Conservation (phyloP, 352 stramenopile genomes). For the Phytophthora crassamura region DNA sequence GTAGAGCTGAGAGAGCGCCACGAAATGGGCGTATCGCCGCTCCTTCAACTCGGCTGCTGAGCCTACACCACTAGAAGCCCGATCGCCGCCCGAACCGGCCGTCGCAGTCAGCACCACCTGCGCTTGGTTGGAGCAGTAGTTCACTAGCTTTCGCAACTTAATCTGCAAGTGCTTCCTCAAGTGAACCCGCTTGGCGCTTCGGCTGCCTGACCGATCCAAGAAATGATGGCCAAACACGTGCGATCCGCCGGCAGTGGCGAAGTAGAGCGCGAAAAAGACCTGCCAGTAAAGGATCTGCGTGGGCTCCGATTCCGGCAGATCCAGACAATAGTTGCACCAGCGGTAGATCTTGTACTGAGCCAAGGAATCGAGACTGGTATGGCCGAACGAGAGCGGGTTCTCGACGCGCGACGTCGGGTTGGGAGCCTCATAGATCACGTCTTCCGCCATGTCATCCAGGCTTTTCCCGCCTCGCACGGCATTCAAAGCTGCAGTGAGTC, state of each 20-base stretch:
- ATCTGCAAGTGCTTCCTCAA: slow-evolving; percentile 59
- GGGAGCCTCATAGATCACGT: slow-evolving; percentile 22
- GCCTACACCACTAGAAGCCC: slow-evolving; percentile 10
- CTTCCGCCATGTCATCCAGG: slow-evolving; percentile 29
- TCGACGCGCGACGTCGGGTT: slow-evolving; percentile 9
- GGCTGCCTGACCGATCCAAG: slow-evolving; percentile 47
- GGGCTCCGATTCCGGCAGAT: slow-evolving; percentile 58
- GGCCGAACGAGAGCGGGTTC: slow-evolving; percentile 41
- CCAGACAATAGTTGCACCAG: slow-evolving; percentile 71
- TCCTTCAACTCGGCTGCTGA: slow-evolving; percentile 46
- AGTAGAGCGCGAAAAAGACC: slow-evolving; percentile 76
- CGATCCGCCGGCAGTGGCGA: slow-evolving; percentile 54
- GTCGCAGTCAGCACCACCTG: slow-evolving; percentile 63
- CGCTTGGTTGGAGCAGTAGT: slow-evolving; percentile 72
- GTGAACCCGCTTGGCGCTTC: slow-evolving; percentile 48
- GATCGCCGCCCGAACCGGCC: slow-evolving; percentile 1
- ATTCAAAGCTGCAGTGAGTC: slow-evolving; percentile 52
- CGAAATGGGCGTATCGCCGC: slow-evolving; percentile 57
- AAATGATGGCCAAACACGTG: slow-evolving; percentile 73
- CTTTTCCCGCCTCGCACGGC: slow-evolving; percentile 29
- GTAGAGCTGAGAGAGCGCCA: slow-evolving; percentile 71
- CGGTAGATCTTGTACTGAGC: slow-evolving; percentile 74
- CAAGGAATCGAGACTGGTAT: slow-evolving; percentile 66
- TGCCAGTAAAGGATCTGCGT: slow-evolving; percentile 76
- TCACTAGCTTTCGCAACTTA: slow-evolving; percentile 62